Evolutionary conservation across 495 filamentous ascomycete species (phyloP).

Genomic region (Corynascus novoguineensis): DNA sequence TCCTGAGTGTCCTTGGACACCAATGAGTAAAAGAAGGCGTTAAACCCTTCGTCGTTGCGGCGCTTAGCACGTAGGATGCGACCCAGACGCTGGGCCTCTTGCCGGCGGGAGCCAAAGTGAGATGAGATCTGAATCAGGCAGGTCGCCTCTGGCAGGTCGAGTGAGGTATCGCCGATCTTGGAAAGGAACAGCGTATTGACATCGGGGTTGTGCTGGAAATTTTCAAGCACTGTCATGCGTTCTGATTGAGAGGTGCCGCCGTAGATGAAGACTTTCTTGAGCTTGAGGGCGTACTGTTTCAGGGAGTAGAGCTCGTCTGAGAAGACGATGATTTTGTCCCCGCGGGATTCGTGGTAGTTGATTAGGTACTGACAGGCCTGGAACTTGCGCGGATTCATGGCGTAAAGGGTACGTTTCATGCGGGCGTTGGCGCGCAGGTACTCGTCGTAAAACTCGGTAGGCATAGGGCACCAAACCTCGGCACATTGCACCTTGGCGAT

Average conservation of each 20-base stretch:
- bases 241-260: slow-evolving; percentile 83
- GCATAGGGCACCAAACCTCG: slow-evolving; percentile 99
- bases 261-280: slow-evolving; percentile 89
- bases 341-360: slow-evolving; percentile 91
- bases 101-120: slow-evolving; percentile 94
- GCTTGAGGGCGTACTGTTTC: slow-evolving; percentile 72
- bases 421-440: slow-evolving; percentile 58
- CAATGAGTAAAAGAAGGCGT: slow-evolving; percentile 97
- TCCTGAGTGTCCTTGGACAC: slow-evolving; percentile 96
- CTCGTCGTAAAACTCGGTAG: slow-evolving; percentile 93
- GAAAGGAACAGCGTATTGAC: slow-evolving; percentile 97
- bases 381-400: slow-evolving; percentile 97
- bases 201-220: slow-evolving; percentile 90
- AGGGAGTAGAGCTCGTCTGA: slow-evolving; percentile 97
- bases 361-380: slow-evolving; percentile 96
- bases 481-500: slow-evolving; percentile 97
- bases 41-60: slow-evolving; percentile 97
- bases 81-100: slow-evolving; percentile 92
- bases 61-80: slow-evolving; percentile 94
- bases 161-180: slow-evolving; percentile 95
- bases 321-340: slow-evolving; percentile 98
- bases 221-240: slow-evolving; percentile 83
- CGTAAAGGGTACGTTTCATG: slow-evolving; percentile 70
- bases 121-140: slow-evolving; percentile 98
- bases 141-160: slow-evolving; percentile 94